Evolutionary conservation across 2,329 filamentous ascomycete species (phyloP).

Genomic region (Monosporascus cannonballus): DNA sequence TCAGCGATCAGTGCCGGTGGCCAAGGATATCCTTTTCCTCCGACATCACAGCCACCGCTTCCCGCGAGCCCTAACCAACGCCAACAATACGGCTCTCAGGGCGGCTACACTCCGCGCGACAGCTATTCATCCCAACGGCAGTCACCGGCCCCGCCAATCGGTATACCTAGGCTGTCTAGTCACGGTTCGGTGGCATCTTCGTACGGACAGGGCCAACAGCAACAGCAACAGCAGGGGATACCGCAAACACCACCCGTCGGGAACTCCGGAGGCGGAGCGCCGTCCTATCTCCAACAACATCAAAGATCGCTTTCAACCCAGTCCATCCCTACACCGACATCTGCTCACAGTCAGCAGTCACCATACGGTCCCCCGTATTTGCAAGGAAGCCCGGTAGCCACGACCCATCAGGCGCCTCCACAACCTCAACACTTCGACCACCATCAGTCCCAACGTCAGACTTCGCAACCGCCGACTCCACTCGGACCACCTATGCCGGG

Average conservation of each 20-base stretch:
- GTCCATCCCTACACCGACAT: constrained; percentile 56
- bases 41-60: constrained; percentile 29
- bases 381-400: constrained; percentile 47
- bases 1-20: constrained; percentile 35
- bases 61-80: constrained; percentile 45
- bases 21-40: constrained; percentile 46
- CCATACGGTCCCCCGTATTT: constrained; percentile 42
- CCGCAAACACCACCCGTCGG: constrained; percentile 46
- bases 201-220: constrained; percentile 34
- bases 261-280: constrained; percentile 29
- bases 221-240: constrained; percentile 25
- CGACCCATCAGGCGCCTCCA: constrained; percentile 35
- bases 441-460: constrained; percentile 37
- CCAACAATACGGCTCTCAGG: constrained; percentile 43
- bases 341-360: constrained; percentile 51
- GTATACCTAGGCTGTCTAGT: constrained; percentile 9
- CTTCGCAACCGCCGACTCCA: constrained; percentile 50
- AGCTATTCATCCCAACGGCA: constrained; percentile 35
- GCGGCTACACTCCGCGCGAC: constrained; percentile 34
- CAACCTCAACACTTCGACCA: constrained; percentile 21
- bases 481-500: constrained; percentile 43
- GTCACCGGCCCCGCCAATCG: constrained; percentile 25
- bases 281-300: constrained; percentile 24
- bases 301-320: constrained; percentile 52
- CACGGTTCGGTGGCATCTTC: constrained; percentile 19